These are phyloP conservation scores for Dioszegia hungarica DNA, from an alignment of 768 basidiomycete genomes.

Conservation along the genomic window DNA sequence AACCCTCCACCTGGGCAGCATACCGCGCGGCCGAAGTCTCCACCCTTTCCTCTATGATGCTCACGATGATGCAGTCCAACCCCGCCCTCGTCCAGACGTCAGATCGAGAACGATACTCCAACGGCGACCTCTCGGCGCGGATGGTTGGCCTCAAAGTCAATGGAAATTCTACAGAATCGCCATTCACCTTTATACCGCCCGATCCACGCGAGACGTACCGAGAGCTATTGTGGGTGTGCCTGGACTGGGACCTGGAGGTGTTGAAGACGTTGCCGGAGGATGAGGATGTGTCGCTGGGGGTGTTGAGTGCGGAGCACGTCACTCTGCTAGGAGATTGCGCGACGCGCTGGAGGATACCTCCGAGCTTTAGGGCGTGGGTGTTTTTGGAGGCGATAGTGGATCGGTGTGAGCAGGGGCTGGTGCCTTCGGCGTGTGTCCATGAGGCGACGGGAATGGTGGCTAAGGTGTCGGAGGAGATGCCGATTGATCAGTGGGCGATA, in stretches of 20 bases:
- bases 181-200: slow-evolving; percentile 86
- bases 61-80: slow-evolving; percentile 77
- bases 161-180: slow-evolving; percentile 52
- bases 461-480: slow-evolving; percentile 66
- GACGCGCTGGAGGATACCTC: slow-evolving; percentile 79
- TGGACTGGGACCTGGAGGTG: slow-evolving; percentile 76
- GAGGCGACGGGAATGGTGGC: slow-evolving; percentile 74
- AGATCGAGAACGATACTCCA: slow-evolving; percentile 16
- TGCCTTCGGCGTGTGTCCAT: slow-evolving; percentile 89
- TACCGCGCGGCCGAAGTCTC: slow-evolving; percentile 79
- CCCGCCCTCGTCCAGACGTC: slow-evolving; percentile 58
- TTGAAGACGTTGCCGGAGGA: slow-evolving; percentile 84
- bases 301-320: slow-evolving; percentile 71
- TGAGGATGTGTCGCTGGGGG: slow-evolving; percentile 90
- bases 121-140: slow-evolving; percentile 17
- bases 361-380: slow-evolving; percentile 68
- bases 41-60: slow-evolving; percentile 79
- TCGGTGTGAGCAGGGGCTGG: slow-evolving; percentile 80
- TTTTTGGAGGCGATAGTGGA: slow-evolving; percentile 82
- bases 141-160: slow-evolving; percentile 2
- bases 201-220: slow-evolving; percentile 81
- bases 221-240: slow-evolving; percentile 73
- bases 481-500: slow-evolving; percentile 69
- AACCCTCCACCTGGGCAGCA: slow-evolving; percentile 72
- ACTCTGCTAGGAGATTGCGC: slow-evolving; percentile 84